These are phyloP conservation scores for Penicillium ochrochloron DNA, from an alignment of 495 filamentous ascomycete genomes.

Conservation along the genomic window DNA sequence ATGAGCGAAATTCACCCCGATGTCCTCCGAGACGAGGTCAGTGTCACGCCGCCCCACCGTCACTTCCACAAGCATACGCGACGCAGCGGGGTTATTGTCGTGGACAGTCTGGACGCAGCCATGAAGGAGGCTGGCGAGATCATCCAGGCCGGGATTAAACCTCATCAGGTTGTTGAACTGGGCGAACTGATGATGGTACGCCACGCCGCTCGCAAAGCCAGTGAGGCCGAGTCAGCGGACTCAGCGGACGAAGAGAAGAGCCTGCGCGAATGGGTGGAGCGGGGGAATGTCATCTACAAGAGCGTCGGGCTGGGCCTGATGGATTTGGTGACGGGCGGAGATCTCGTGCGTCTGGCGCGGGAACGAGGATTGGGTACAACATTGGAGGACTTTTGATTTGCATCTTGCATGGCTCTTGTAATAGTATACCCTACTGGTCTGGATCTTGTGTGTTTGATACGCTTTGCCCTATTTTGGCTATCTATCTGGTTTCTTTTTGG, in stretches of 20 bases:
- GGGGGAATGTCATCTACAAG: conserved; percentile 73
- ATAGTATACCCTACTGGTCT: conserved; percentile 6
- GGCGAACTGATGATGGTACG: conserved; percentile 83
- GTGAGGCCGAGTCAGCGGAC: conserved; percentile 41
- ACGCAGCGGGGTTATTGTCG: conserved; percentile 76
- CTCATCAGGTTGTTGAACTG: conserved; percentile 79
- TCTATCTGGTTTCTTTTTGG: neutral
- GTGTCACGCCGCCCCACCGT: conserved; percentile 49
- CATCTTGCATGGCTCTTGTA: conserved; percentile 8
- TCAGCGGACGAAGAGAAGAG: conserved; percentile 55
- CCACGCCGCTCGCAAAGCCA: conserved; percentile 42
- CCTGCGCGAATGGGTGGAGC: conserved; percentile 70
- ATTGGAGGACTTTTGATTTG: conserved; percentile 57
- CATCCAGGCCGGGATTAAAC: conserved; percentile 72
- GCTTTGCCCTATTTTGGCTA: neutral
- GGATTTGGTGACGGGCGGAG: conserved; percentile 68
- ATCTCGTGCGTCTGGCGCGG: conserved; percentile 74
- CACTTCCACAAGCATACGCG: conserved; percentile 74
- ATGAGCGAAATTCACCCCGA: conserved; percentile 87
- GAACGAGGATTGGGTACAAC: conserved; percentile 73
- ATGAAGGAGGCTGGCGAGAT: conserved; percentile 89
- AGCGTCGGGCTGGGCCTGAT: conserved; percentile 53
- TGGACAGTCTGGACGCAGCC: conserved; percentile 80
- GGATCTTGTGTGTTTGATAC: neutral
- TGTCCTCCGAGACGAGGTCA: conserved; percentile 71